These are phyloP conservation scores for Bjerkandera adusta DNA, from an alignment of 1,284 basidiomycete genomes.

Conservation along the genomic window DNA sequence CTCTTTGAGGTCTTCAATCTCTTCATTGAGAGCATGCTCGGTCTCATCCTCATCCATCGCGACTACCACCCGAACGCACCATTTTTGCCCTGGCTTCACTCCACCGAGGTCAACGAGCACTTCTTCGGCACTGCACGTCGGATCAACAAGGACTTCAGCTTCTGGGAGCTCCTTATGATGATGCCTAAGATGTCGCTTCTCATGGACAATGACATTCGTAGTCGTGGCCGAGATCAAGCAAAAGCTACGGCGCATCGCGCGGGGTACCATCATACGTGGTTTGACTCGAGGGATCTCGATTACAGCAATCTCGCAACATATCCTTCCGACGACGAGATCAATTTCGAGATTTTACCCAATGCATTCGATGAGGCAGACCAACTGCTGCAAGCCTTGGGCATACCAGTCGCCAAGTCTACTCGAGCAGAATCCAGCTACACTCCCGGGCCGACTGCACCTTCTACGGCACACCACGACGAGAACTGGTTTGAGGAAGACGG, in stretches of 20 bases:
- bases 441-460: no score
- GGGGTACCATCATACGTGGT: conserved; percentile 13
- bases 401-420: no score
- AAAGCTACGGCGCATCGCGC: conserved; percentile 1
- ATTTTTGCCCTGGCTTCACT: conserved; percentile 40
- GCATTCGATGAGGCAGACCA: no score
- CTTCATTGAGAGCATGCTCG: conserved; percentile 30
- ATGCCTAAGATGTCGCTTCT: conserved; percentile 12
- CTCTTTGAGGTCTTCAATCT: conserved; percentile 30
- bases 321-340: no score
- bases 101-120: conserved; percentile 35
- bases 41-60: conserved; percentile 33
- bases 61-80: conserved; percentile 25
- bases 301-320: background rate
- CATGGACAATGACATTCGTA: conserved; percentile 7
- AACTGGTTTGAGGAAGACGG: no score
- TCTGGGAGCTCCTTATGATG: conserved; percentile 13
- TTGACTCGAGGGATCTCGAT: conserved; percentile 6
- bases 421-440: no score
- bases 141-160: conserved; percentile 15
- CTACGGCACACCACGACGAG: no score
- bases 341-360: no score
- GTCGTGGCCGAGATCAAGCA: conserved; percentile 1
- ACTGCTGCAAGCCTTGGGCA: no score
- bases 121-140: conserved; percentile 15